Conservation (phyloP, 129 eudicot species). For the Chrysanthemum seticuspe region DNA sequence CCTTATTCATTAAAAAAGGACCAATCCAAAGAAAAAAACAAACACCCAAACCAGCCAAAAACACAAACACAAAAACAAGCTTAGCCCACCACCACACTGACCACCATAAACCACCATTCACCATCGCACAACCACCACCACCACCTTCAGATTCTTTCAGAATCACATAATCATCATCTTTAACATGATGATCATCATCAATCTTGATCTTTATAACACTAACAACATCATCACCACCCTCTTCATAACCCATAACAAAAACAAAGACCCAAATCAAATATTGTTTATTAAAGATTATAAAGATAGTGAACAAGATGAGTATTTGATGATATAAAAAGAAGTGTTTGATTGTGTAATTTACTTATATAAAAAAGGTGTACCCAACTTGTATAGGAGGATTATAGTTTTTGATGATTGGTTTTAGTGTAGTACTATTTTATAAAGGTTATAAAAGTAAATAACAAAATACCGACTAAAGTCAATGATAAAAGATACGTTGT, state of each 20-base stretch:
- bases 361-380: not conserved
- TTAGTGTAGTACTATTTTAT: not conserved
- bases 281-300: not conserved
- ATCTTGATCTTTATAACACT: constrained; percentile 30
- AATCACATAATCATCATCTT: constrained; percentile 60
- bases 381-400: constrained; percentile 4
- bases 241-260: constrained; percentile 27
- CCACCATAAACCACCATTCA: constrained; percentile 40
- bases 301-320: constrained; percentile 21
- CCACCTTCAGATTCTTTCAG: constrained; percentile 38
- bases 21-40: constrained; percentile 82
- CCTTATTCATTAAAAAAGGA: constrained; percentile 93
- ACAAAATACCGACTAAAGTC: constrained; percentile 35
- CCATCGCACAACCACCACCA: constrained; percentile 25
- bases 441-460: constrained; percentile 1
- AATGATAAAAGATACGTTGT: not conserved
- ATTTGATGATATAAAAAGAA: constrained; percentile 18
- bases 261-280: not conserved
- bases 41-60: constrained; percentile 64
- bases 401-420: constrained; percentile 7
- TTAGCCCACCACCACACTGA: constrained; percentile 88
- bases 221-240: constrained; percentile 24
- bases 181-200: constrained; percentile 35
- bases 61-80: constrained; percentile 50
- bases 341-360: not conserved